Evolutionary conservation across 768 basidiomycete species (phyloP), one percentile per base, ranked within the genome.

Genomic region (Podaxis sp.): DNA sequence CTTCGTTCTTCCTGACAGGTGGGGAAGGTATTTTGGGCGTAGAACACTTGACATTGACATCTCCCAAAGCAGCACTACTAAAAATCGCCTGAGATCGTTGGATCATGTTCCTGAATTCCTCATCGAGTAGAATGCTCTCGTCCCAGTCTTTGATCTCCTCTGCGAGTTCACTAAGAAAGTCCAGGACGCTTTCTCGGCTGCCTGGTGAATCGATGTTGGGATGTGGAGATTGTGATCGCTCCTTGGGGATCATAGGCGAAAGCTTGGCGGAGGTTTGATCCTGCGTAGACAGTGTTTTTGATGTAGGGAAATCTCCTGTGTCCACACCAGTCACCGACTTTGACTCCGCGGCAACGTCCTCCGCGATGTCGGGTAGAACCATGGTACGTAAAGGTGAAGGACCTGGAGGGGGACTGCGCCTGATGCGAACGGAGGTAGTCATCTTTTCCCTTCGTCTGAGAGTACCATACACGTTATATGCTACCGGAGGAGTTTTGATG

Each of bases 101-200:
- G 16, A 83, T 74, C 70, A 83, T 71, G 4, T 70, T 67, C 63
- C 73, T 79, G 70, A 84, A 84, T 18, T 76, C 77, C 38, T 77
- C 68, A 62, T 81, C 76, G 68, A 82, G 72, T 63, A 79, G 80
- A 37, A 82, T 66, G 60, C 73, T 77, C 14, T 74, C 70, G 62
- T 83, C 82, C 82, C 82, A 84, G 38, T 75, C 76, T 52, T 71
- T 80, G 16, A 80, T 78, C 63, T 81, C 81, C 48, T 79, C 76
- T 1, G 79, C 78, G 37, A 84, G 73, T 65, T 82, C 80, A 14
- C 74, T 74, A 35, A 84, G 78, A 13, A 84, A 72, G 9, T 70
- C 74, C 32, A 79, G 66, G 37, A 82, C 65, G 28, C 70, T 67
- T 51, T 75, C 70, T 5, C 73, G 57, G 27, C 54, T 48, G 14